Evolutionary conservation across 2,329 filamentous ascomycete genomes (phyloP), one percentile per base, ranked within the genome.

Genomic region (Calonectria ilicicola): DNA sequence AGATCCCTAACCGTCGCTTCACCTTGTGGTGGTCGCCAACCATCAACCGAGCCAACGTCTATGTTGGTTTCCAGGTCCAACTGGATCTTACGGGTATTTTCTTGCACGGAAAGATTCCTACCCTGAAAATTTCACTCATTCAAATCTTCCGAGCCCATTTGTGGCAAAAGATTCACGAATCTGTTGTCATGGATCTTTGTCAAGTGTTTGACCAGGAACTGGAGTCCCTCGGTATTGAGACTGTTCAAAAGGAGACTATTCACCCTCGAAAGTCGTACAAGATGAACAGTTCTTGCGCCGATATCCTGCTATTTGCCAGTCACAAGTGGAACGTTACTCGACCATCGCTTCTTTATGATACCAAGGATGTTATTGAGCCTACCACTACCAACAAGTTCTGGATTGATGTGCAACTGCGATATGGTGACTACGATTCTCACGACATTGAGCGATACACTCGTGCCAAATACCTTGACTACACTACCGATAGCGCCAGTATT

Each of bases 141-240:
- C 97, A 99, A 83, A 99, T 99, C 79, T 99, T 99, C 94, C 93
- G 97, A 83, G 97, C 97, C 65, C 97, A 99, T 91, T 92, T 99
- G 88, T 99, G 97, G 97, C 97, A 99, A 84, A 99, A 99, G 89
- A 98, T 99, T 58, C 97, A 99, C 84, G 97, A 99, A 85, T 97
- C 94, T 1, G 96, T 98, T 0, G 96, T 98, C 40, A 99, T 99
- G 97, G 97, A 99, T 88, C 85, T 99, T 81, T 98, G 97, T 79
- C 97, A 99, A 82, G 97, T 99, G 17, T 98, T 99, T 79, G 97
- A 99, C 78, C 96, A 98, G 81, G 97, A 99, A 83, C 87, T 99
- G 51, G 97, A 99, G 84, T 95, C 97, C 38, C 88, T 99, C 5
- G 96, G 96, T 42, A 98, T 99, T 71, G 97, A 99, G 85, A 97